A percentile compares a stretch with the other conserved stretches of the same genome.
These are phyloP conservation scores for Wickerhamomyces bisporus DNA, from an alignment of 805 yeast species.

Conservation along the genomic window DNA sequence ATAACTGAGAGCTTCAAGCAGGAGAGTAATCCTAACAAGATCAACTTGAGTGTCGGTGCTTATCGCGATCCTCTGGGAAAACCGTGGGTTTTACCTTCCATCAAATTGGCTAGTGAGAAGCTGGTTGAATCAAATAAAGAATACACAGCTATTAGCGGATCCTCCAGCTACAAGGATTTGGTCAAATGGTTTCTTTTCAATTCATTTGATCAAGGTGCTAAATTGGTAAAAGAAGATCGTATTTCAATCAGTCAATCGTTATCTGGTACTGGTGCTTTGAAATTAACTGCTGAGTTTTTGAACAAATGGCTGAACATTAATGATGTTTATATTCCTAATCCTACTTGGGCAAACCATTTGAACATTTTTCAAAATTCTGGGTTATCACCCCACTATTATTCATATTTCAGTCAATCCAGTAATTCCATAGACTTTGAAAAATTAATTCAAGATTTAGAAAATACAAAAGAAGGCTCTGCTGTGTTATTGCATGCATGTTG, in stretches of 20 bases:
- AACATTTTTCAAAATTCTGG: constrained; percentile 78
- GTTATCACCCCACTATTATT: constrained; percentile 53
- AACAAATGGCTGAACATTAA: constrained; percentile 47
- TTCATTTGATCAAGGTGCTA: constrained; percentile 51
- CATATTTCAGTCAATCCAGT: constrained; percentile 60
- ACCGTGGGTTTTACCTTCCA: constrained; percentile 84
- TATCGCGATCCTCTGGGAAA: constrained; percentile 84
- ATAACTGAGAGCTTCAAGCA: constrained; percentile 67
- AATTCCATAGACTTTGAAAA: constrained; percentile 64
- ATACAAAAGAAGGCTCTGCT: constrained; percentile 53
- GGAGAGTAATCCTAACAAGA: constrained; percentile 55
- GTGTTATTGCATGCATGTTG: constrained; percentile 91
- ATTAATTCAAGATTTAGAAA: constrained; percentile 51
- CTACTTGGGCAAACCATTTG: constrained; percentile 93
- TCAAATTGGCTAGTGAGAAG: constrained; percentile 52
- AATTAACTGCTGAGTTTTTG: constrained; percentile 78
- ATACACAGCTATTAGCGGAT: constrained; percentile 83
- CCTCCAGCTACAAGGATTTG: constrained; percentile 55
- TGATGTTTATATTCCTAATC: constrained; percentile 67
- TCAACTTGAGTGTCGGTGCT: constrained; percentile 56
- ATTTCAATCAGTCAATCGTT: constrained; percentile 83
- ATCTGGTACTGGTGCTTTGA: constrained; percentile 93
- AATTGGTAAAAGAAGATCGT: constrained; percentile 50
- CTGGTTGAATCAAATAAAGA: constrained; percentile 57
- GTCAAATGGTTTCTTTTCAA: constrained; percentile 73